These are phyloP conservation scores for Breynia disticha DNA, from an alignment of 441 rosid species.

Conservation along the genomic window DNA sequence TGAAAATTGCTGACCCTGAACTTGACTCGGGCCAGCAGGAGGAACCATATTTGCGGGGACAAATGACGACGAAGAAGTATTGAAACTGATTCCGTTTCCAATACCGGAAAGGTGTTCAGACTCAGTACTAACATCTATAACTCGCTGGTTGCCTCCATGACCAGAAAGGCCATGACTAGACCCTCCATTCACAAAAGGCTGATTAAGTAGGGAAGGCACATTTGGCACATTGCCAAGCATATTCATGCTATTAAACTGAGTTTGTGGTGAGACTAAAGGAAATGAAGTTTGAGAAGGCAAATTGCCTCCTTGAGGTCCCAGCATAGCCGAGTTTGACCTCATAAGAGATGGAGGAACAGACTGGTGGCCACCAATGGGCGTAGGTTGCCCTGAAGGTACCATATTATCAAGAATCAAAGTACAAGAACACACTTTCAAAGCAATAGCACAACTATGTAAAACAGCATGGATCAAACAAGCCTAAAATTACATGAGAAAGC, in stretches of 20 bases:
- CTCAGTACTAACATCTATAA: constrained; percentile 64
- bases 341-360: constrained; percentile 59
- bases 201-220: constrained; percentile 61
- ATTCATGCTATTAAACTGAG: constrained; percentile 65
- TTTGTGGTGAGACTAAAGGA: constrained; percentile 61
- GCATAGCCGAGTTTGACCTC: constrained; percentile 66
- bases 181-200: constrained; percentile 74
- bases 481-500: constrained; percentile 28
- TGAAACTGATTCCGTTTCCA: constrained; percentile 63
- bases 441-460: constrained; percentile 28
- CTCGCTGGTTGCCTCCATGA: constrained; percentile 46
- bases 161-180: constrained; percentile 45
- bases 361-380: constrained; percentile 71
- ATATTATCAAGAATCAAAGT: constrained; percentile 40
- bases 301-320: constrained; percentile 70
- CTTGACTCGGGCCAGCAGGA: constrained; percentile 54
- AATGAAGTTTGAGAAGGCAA: constrained; percentile 70
- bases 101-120: constrained; percentile 57
- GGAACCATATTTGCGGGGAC: constrained; percentile 50
- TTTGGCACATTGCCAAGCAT: constrained; percentile 74
- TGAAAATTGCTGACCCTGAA: constrained; percentile 70
- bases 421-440: constrained; percentile 18
- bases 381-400: constrained; percentile 81
- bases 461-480: constrained; percentile 26
- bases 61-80: constrained; percentile 54